Evolutionary conservation across 345 rosid genomes (phyloP), one percentile per base, ranked within the genome.

Genomic region (Raphanus sativus): DNA sequence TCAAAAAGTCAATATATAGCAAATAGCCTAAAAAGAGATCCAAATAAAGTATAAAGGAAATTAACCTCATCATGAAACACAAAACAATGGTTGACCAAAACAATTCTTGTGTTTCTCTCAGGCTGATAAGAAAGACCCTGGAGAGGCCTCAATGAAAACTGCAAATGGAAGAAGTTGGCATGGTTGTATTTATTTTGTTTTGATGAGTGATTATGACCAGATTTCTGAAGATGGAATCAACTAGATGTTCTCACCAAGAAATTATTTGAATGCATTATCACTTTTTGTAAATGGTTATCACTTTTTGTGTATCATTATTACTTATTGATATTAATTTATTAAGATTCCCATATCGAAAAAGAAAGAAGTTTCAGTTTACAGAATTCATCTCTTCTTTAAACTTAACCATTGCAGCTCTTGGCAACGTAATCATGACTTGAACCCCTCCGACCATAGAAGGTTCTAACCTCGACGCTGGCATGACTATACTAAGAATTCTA

Each of bases 401-500:
- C 65, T 11, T 70, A 38, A 30, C 45, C 80, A 77, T 63, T 24
- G 50, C 80, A 28, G 15, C 40, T 38, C 66, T 77, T 55, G 75
- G 70, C 9, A 70, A 64, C 6, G 80, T 62, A 63, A 77, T 45
- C 65, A 70, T 62, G 25, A 70, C 10, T 3, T 70, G 59, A 64
- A 77, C 50, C 8, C 66, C 66, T 55, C 80, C 70, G 0, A 62
- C 52, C 75, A 64, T 63, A 5, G 16, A 55, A 10, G 50, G 50
- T 28, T 77, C 80, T 68, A 63, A 17, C 28, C 30, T 63, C 3
- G 80, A 77, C 5, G 80, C 50, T 55, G 33, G 24, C 80, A 77
- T 54, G 16, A 70, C 36, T 60, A 77, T 62, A 55, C 56, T 54
- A 40, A 70, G 8, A 15, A 2, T 56, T 40, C 58, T 70, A 40